Base-by-base conservation (phyloP, 805 yeast species). In the Millerago galiae region DNA sequence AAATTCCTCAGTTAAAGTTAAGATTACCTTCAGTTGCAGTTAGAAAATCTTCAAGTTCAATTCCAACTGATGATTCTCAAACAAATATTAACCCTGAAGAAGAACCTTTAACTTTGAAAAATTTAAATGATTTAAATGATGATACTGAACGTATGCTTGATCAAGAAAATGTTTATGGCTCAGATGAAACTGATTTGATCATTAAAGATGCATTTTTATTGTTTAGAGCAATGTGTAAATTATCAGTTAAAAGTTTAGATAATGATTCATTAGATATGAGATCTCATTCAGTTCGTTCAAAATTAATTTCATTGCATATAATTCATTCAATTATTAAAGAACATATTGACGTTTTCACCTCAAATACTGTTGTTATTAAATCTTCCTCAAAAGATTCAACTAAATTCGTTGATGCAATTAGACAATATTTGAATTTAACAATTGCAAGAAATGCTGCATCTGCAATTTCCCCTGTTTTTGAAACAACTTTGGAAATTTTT, bases 381-480 rank as follows among this genome's bases (percentile, higher is more conserved):
- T 64, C 77, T 3, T 65, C 77, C 2, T 72, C 73, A 14, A 74
- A 71, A 29, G 77, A 75, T 32, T 75, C 74, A 41, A 74, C 83
- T 0, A 65, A 82, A 25, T 74, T 93, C 43, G 77, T 87, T 35
- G 83, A 83, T 55, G 87, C 96, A 0, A 75, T 88, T 25, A 78
- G 90, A 58, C 95, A 87, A 58, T 89, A 89, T 53, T 59, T 93
- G 27, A 84, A 96, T 56, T 71, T 87, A 35, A 74, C 90, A 2
- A 70, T 93, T 40, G 83, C 96, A 1, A 77, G 95, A 60, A 93
- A 95, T 65, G 95, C 97, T 0, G 91, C 97, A 0, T 86, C 95
- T 12, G 83, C 93, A 4, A 68, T 87, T 35, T 85, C 96, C 0
- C 91, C 97, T 3, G 93, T 93, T 8, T 93, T 85, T 61, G 97